Evolutionary conservation across 805 yeast genomes (phyloP).

Genomic region (Teunomyces atbi): DNA sequence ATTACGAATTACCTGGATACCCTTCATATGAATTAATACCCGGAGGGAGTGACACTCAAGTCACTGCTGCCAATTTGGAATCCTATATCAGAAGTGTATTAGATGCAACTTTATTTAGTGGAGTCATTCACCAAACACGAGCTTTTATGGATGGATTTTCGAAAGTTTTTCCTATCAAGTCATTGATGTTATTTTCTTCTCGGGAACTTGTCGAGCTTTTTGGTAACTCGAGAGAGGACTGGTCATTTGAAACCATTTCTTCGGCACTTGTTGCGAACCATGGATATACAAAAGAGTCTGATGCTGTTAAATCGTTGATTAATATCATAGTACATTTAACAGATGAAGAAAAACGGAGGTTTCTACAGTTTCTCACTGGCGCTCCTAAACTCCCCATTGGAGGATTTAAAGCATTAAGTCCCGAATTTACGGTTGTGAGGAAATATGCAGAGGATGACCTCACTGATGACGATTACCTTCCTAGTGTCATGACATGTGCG

Average conservation of each 20-base stretch:
- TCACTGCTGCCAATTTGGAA: slow-evolving; percentile 54
- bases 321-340: slow-evolving; percentile 57
- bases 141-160: slow-evolving; percentile 81
- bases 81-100: slow-evolving; percentile 56
- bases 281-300: slow-evolving; percentile 76
- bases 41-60: slow-evolving; percentile 51
- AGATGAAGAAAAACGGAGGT: slow-evolving; percentile 58
- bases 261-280: slow-evolving; percentile 79
- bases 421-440: slow-evolving; percentile 83
- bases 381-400: slow-evolving; percentile 93
- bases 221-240: slow-evolving; percentile 84
- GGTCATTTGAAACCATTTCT: slow-evolving; percentile 65
- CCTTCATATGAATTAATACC: slow-evolving; percentile 55
- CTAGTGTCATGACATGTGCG: slow-evolving; percentile 98
- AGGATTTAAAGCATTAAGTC: slow-evolving; percentile 80
- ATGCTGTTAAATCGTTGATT: slow-evolving; percentile 59
- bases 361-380: slow-evolving; percentile 87
- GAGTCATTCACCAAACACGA: slow-evolving; percentile 61
- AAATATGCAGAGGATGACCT: slow-evolving; percentile 74
- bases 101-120: slow-evolving; percentile 58
- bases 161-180: slow-evolving; percentile 72
- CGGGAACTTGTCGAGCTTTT: slow-evolving; percentile 68
- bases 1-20: slow-evolving; percentile 77
- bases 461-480: slow-evolving; percentile 75
- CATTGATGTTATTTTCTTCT: slow-evolving; percentile 69